Base-by-base conservation (phyloP, 805 yeast genomes). In the Lipomyces starkeyi region DNA sequence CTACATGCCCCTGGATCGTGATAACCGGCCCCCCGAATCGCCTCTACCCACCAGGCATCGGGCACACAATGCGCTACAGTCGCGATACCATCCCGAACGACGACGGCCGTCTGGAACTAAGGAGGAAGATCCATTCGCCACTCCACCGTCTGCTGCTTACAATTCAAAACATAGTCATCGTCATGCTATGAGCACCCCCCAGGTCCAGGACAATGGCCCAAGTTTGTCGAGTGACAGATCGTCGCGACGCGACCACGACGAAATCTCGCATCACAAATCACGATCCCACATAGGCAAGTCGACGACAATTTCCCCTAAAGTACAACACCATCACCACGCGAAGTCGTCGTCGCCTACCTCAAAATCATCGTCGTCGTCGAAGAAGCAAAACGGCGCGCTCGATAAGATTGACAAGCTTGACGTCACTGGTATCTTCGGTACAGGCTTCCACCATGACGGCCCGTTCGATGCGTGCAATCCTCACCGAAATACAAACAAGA, bases 401-500 rank as follows among this genome's bases (percentile, higher is more conserved):
- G 99, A 94, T 76, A 91, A 96, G 3, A 95, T 95, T 74, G 99
- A 95, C 81, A 91, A 91, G 79, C 83, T 95, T 75, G 99, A 95
- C 78, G 99, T 94, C 59, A 93, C 98, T 13, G 98, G 97, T 0
- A 84, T 93, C 70, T 93, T 91, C 77, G 98, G 97, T 32, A 88
- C 91, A 60, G 91, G 92, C 20, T 95, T 95, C 84, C 99, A 95
- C 79, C 98, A 95, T 79, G 99, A 95, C 80, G 99, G 99, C 13
- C 99, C 99, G 17, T 95, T 95, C 78, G 99, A 95, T 78, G 99
- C 99, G 0, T 94, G 98, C 79, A 91, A 96, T 2, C 98, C 99
- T 7, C 97, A 91, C 78, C 88, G 98, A 78, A 95, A 95, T 80
- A 91, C 90, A 80, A 81, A 80, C 64, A 82, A 83, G 22, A 84